Evolutionary conservation across 495 filamentous ascomycete species (phyloP), one percentile per base, ranked within the genome.

Genomic region (Barbatosphaeria neglecta): DNA sequence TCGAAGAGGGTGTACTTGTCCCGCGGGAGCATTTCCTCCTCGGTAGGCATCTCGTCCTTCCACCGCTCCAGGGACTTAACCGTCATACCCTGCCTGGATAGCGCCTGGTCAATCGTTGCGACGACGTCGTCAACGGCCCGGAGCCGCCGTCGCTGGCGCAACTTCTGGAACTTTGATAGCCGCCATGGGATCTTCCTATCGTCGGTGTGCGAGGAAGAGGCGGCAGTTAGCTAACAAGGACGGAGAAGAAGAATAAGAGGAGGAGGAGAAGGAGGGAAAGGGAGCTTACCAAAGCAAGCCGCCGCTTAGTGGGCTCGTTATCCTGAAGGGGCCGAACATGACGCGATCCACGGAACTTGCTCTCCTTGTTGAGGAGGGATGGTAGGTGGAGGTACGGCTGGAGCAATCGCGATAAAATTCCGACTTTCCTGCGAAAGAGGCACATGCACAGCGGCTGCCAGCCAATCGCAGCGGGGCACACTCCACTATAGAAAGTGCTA

Each of bases 1-100:
- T 93, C 89, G 69, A 97, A 98, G 50, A 98, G 82, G 18, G 90
- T 95, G 70, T 98, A 98, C 66, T 98, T 98, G 67, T 98, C 92
- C 65, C 80, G 84, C 38, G 92, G 82, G 61, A 93, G 62, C 92
- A 98, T 98, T 73, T 97, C 88, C 62, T 79, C 77, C 76, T 98
- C 92, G 23, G 78, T 84, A 18, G 92, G 92, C 92, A 98, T 98
- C 67, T 94, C 87, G 44, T 68, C 71, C 67, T 87, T 94, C 92
- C 92, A 98, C 53, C 80, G 71, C 64, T 89, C 80, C 46, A 98
- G 67, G 24, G 83, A 73, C 62, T 83, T 84, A 28, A 84, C 68
- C 3, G 66, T 79, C 60, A 81, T 66, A 43, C 83, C 80, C 55
- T 83, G 72, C 60, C 82, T 86, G 20, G 74, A 66, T 16, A 97